These are phyloP conservation scores for Trichoderma hamatum DNA, from an alignment of 2,329 filamentous ascomycete species.

Conservation along the genomic window DNA sequence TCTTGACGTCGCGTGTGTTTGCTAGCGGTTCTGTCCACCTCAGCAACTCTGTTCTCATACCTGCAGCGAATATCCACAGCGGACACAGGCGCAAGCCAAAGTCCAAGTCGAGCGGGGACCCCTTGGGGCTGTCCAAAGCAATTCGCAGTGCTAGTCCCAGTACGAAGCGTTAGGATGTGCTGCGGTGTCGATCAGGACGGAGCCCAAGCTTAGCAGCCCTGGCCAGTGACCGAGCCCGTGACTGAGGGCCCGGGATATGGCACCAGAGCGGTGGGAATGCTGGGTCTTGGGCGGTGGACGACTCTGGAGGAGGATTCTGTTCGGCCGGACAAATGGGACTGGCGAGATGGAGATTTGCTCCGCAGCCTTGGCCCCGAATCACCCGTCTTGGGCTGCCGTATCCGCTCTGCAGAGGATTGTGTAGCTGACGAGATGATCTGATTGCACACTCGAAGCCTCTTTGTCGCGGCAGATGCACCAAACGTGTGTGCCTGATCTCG, in stretches of 20 bases:
- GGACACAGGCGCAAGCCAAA: conserved; percentile 20
- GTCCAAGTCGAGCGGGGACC: conserved; percentile 21
- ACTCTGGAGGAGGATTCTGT: conserved; percentile 7
- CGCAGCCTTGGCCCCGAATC: background rate
- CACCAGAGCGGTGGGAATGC: conserved; percentile 16
- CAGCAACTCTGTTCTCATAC: background rate
- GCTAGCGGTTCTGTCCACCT: conserved; percentile 11
- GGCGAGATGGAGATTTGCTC: conserved; percentile 10
- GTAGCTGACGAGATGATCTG: background rate
- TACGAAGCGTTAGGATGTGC: background rate
- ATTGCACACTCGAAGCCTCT: background rate
- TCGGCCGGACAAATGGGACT: conserved; percentile 25
- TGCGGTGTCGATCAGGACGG: conserved; percentile 27
- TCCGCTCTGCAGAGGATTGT: background rate
- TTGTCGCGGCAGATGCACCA: background rate
- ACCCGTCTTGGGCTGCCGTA: background rate
- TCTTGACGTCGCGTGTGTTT: conserved; percentile 17
- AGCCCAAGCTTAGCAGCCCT: conserved; percentile 6
- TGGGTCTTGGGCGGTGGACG: conserved; percentile 15
- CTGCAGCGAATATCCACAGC: conserved; percentile 6
- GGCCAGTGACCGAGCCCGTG: conserved; percentile 13
- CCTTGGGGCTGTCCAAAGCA: conserved; percentile 16
- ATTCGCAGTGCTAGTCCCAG: background rate
- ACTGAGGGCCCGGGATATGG: conserved; percentile 2
- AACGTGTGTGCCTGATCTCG: background rate